Evolutionary conservation across 305 asterid species (phyloP), one percentile per base, ranked within the genome.

Genomic region (Fraxinus dipetala): DNA sequence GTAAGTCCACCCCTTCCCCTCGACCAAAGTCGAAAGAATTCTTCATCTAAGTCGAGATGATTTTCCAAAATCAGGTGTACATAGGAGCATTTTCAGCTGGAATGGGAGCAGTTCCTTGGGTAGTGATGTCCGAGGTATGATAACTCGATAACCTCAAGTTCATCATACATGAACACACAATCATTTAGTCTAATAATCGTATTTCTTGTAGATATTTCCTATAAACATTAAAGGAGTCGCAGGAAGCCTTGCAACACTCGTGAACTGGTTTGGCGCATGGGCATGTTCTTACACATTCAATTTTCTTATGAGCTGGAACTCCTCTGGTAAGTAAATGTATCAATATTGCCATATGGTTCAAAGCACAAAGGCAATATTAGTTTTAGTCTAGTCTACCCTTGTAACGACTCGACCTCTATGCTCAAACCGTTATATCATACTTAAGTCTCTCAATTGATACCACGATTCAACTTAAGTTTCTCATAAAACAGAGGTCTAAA

Each of bases 71-170:
- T 82, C 90, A 96, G 99, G 93, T 94, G 45, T 94, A 92, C 84
- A 89, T 96, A 72, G 97, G 92, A 14, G 82, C 98, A 24, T 96
- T 96, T 87, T 96, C 98, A 77, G 82, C 74, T 74, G 99, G 98
- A 84, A 96, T 96, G 99, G 98, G 97, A 83, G 99, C 98, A 84
- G 97, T 94, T 88, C 99, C 99, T 22, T 94, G 99, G 99, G 98
- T 96, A 79, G 92, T 96, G 81, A 96, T 94, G 99, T 96, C 98
- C 5, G 98, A 96, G 98, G 99, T 94, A 89, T 26, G 85, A 79
- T 43, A 72, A 34, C 59, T 56, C 32, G n/a, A 43, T 8, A 36
- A 48, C 8, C 8, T 30, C 31, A 34, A 5, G 5, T 26, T 34
- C 76, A 54, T 45, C 14, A 31, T 38, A 6, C 45, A 78, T 48